These are phyloP conservation scores for Cardiospermum halicacabum DNA, from an alignment of 345 rosid species.

Conservation along the genomic window DNA sequence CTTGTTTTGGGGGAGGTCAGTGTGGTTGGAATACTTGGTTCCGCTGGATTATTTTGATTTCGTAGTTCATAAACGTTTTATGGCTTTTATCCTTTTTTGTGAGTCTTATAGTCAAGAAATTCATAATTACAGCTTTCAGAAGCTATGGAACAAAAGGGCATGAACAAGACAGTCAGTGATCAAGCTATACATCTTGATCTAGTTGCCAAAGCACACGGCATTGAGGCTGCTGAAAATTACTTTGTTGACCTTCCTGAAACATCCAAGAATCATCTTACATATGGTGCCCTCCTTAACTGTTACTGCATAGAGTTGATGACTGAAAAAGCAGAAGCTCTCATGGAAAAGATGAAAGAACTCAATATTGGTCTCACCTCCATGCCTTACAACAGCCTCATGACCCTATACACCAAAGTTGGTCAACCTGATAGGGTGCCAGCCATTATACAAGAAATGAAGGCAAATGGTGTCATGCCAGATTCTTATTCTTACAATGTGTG, in stretches of 20 bases:
- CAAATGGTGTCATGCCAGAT: conserved; percentile 50
- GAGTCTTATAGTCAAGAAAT: background rate
- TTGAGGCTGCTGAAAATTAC: conserved; percentile 72
- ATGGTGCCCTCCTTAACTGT: conserved; percentile 84
- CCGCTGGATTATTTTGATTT: background rate
- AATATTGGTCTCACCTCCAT: conserved; percentile 58
- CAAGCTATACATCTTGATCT: conserved; percentile 97
- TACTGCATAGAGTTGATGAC: conserved; percentile 78
- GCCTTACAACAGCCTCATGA: conserved; percentile 90
- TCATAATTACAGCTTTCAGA: conserved; percentile 61
- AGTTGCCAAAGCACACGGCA: conserved; percentile 73
- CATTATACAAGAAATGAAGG: conserved; percentile 83
- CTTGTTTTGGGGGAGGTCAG: background rate
- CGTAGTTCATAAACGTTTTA: background rate
- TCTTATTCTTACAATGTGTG: conserved; percentile 73
- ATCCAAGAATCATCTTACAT: conserved; percentile 66
- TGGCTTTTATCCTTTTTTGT: background rate
- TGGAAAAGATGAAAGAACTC: conserved; percentile 91
- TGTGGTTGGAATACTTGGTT: background rate
- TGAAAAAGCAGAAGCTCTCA: conserved; percentile 72
- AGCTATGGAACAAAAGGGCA: conserved; percentile 63
- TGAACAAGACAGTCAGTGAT: conserved; percentile 92
- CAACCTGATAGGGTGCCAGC: conserved; percentile 59
- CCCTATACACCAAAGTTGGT: conserved; percentile 67
- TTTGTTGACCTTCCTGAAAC: conserved; percentile 76